Evolutionary conservation across 768 basidiomycete genomes (phyloP), one percentile per base, ranked within the genome.

Genomic region (Suillus hirtellus): DNA sequence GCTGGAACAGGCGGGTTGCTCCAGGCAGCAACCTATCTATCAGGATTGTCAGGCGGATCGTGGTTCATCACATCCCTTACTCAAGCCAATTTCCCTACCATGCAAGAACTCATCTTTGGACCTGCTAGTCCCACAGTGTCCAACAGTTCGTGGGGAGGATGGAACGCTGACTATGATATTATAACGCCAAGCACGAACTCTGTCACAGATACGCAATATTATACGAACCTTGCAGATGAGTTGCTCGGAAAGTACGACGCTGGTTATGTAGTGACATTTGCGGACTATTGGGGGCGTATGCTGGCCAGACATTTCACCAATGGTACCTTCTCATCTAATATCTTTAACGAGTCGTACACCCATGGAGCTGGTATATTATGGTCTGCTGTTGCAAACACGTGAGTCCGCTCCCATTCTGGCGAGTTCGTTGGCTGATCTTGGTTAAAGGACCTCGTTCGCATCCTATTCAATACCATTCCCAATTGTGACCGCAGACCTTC

Each of bases 11-110:
- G 84, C 0, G 85, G 85, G 0, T 74, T 87, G 19, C 73, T 86
- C 44, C 86, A 87, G 68, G 71, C 81, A 3, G 78, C 84, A 5
- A 79, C 79, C 0, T 87, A 88, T 70, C 68, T 85, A 17, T 59
- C 84, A 1, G 87, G 84, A 1, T 72, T 88, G 12, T 83, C 82
- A 0, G 83, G 82, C 2, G 77, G 77, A 2, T 71, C 76, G 0
- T 79, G 78, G 78, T 54, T 79, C 5, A 37, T 78, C 38, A 77
- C 77, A 15, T 82, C 80, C 3, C 74, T 82, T 44, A 71, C 71
- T 1, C 76, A 82, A 60, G 76, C 79, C 62, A 75, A 79, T 69
- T 77, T 82, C 47, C 77, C 78, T 6, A 74, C 71, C 12, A 72
- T 80, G 0, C 75, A 78, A 35, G 75, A 81, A 14, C 73, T 81